phyloP scores from a whole-genome alignment of 306 rosid genomes.

The Albizia julibrissin region DNA sequence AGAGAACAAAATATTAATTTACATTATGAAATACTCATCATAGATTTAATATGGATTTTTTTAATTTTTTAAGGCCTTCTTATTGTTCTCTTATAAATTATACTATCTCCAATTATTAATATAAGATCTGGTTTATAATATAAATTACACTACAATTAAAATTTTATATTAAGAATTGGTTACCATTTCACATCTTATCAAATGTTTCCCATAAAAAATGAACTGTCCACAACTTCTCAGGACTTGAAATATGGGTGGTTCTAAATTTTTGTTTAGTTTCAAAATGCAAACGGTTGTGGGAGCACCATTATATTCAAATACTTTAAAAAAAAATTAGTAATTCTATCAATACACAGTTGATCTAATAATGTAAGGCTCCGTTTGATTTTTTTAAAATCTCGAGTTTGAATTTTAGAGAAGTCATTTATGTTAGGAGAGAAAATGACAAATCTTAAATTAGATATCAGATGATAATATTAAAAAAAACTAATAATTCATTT shows the following conservation, averaged over 20 bases:
- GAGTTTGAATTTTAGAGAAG: rapidly evolving
- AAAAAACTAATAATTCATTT: too few relatives aligned
- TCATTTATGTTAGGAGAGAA: too few relatives aligned
- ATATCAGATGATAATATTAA: too few relatives aligned
- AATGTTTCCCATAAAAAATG: too few relatives aligned
- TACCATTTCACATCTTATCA: too few relatives aligned
- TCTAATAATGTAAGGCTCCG: too few relatives aligned
- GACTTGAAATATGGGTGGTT: background rate
- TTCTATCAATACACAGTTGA: too few relatives aligned
- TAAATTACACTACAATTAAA: too few relatives aligned
- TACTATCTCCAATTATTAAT: background rate
- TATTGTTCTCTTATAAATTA: slow-evolving; percentile 21
- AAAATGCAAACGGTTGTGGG: background rate
- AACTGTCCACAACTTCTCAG: background rate
- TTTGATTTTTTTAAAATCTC: too few relatives aligned
- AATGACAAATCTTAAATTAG: rapidly evolving
- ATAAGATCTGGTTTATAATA: too few relatives aligned
- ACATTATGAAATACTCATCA: background rate
- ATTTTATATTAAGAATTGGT: too few relatives aligned
- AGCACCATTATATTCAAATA: slow-evolving; percentile 5
- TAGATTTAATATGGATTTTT: background rate
- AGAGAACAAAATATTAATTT: background rate
- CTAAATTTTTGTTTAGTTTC: slow-evolving; percentile 3
- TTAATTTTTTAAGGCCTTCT: background rate
- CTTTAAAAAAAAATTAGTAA: slow-evolving; percentile 4